phyloP scores from a whole-genome alignment of 805 yeast species.

The Priceomyces fermenticarens region DNA sequence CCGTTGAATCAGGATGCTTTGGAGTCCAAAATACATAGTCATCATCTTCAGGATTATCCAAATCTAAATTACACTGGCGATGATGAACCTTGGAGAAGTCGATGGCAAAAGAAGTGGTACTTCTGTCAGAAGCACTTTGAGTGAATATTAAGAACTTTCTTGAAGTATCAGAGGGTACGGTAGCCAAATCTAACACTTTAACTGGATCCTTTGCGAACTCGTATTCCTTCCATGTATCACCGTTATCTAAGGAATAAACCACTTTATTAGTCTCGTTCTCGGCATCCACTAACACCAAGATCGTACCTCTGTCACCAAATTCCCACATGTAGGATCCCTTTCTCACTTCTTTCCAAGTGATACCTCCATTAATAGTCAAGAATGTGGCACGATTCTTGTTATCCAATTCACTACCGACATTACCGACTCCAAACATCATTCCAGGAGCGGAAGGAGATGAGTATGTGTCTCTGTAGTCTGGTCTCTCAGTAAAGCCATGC shows the following conservation, averaged over 20 bases:
- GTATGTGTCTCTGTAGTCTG: constrained; percentile 77
- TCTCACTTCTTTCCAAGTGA: constrained; percentile 76
- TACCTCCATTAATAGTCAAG: constrained; percentile 86
- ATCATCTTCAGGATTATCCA: constrained; percentile 38
- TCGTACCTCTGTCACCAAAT: constrained; percentile 91
- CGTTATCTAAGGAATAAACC: constrained; percentile 73
- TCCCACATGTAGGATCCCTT: constrained; percentile 89
- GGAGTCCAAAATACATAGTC: constrained; percentile 46
- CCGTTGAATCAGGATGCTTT: constrained; percentile 30
- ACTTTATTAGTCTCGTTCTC: constrained; percentile 56
- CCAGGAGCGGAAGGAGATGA: constrained; percentile 91
- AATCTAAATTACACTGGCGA: constrained; percentile 42
- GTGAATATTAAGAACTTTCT: constrained; percentile 70
- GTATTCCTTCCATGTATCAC: constrained; percentile 68
- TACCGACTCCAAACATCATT: constrained; percentile 87
- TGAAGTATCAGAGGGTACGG: constrained; percentile 91
- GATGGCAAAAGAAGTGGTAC: constrained; percentile 41
- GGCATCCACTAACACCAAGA: constrained; percentile 68
- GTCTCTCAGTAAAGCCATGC: constrained; percentile 88
- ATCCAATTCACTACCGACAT: constrained; percentile 66
- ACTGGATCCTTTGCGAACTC: constrained; percentile 58
- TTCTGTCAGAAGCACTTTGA: constrained; percentile 31
- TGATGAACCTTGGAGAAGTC: constrained; percentile 35
- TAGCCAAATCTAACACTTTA: constrained; percentile 67
- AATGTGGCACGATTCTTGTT: constrained; percentile 64